phyloP scores from a whole-genome alignment of 306 rosid genomes.

The Quercus engelmannii region DNA sequence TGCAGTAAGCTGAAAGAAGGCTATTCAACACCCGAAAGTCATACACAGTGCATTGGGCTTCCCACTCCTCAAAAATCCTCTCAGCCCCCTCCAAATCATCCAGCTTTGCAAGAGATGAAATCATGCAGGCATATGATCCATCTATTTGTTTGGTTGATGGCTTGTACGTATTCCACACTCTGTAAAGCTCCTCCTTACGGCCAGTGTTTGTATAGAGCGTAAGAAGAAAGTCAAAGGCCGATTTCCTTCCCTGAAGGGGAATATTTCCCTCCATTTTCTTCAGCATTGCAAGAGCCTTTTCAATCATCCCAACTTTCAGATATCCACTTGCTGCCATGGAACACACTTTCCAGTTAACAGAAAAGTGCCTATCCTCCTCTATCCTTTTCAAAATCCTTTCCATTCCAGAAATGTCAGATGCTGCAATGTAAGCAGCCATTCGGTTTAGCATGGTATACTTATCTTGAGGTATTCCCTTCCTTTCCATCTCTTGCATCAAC shows the following conservation, averaged over 20 bases:
- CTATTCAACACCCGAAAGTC: slow-evolving; percentile 39
- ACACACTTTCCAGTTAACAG: slow-evolving; percentile 27
- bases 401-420: slow-evolving; percentile 24
- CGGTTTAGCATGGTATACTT: slow-evolving; percentile 32
- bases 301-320: slow-evolving; percentile 25
- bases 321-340: slow-evolving; percentile 40
- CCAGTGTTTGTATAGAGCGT: slow-evolving; percentile 27
- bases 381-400: slow-evolving; percentile 21
- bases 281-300: slow-evolving; percentile 25
- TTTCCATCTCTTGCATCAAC: slow-evolving; percentile 35
- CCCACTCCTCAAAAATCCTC: slow-evolving; percentile 38
- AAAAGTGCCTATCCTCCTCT: slow-evolving; percentile 6
- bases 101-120: slow-evolving; percentile 28
- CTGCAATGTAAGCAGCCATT: slow-evolving; percentile 27
- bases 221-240: slow-evolving; percentile 27
- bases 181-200: slow-evolving; percentile 25
- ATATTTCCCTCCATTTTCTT: slow-evolving; percentile 27
- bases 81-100: slow-evolving; percentile 40
- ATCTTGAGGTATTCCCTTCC: slow-evolving; percentile 26
- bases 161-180: slow-evolving; percentile 34
- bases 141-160: slow-evolving; percentile 4
- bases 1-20: slow-evolving; percentile 39
- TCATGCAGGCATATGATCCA: slow-evolving; percentile 31
- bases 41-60: slow-evolving; percentile 17
- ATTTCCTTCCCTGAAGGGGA: background rate